Base-by-base conservation (phyloP, 1,284 basidiomycete species). In the Malassezia vespertilionis region DNA sequence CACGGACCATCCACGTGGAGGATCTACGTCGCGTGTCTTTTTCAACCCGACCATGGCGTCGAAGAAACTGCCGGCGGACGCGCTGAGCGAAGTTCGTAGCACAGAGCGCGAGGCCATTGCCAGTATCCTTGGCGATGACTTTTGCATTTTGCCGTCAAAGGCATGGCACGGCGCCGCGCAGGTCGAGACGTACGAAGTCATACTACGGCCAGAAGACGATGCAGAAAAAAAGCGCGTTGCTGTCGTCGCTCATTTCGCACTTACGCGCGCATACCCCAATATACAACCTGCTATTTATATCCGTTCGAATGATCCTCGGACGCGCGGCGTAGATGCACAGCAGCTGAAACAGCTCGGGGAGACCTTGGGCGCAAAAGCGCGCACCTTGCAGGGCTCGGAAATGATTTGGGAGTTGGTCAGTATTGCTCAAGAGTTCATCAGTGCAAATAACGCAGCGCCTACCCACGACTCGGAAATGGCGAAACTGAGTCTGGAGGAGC, bases 361-460 rank as follows among this genome's bases (percentile, higher is more conserved):
- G 27, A 49, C 49, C 28, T 49, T 69, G 38, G 47, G 50, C 18
- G 36, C 33, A 12, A 60, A 60, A 12, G 61, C 65, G n/a, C 56
- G 51, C 18, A 39, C 48, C 20, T 54, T 68, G 12, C 33, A 69
- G 3, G 69, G 68, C 17, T 54, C 61, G 10, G 69, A 71, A 32
- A 72, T 72, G 70, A 53, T 72, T 23, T 72, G 68, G 61, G 70
- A 72, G 50, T 56, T 71, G 24, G 61, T 69, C 38, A 57, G 43
- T 6, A 24, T 43, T 21, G 63, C 52, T 3, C 63, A 65, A 37
- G 65, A 69, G 23, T 67, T 52, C 15, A 62, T 69, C 46, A 62
- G 58, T 30, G 3, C 33, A 23, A 51, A 65, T 53, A 63, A 64
- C 33, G 37, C 42, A 2, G 49, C 53, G 0, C 54, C 56, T 2